Percentiles rank a stretch among this genome's conserved stretches.
These are phyloP conservation scores for Durotheca rogersii DNA, from an alignment of 495 filamentous ascomycete genomes.

Conservation along the genomic window DNA sequence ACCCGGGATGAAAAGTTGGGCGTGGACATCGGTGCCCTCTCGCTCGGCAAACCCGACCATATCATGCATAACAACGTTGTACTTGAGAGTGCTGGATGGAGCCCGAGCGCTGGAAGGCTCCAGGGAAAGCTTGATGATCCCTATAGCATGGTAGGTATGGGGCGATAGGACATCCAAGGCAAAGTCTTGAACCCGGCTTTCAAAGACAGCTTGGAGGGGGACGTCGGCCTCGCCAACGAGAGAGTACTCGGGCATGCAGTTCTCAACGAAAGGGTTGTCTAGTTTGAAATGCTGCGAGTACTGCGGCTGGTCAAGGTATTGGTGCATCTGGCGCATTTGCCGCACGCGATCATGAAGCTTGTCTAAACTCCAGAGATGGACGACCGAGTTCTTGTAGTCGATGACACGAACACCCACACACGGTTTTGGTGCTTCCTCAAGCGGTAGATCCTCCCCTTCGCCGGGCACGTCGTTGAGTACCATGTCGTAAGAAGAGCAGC, in stretches of 20 bases:
- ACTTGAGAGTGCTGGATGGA: slow-evolving; percentile 89
- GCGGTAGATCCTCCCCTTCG: slow-evolving; percentile 76
- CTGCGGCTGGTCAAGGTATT: slow-evolving; percentile 92
- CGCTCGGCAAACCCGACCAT: slow-evolving; percentile 94
- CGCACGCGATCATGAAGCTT: slow-evolving; percentile 86
- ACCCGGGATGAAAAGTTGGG: slow-evolving; percentile 91
- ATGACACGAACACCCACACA: slow-evolving; percentile 89
- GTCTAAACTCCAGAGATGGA: slow-evolving; percentile 92
- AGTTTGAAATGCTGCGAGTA: slow-evolving; percentile 80
- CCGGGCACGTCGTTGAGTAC: slow-evolving; percentile 90
- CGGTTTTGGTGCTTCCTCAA: slow-evolving; percentile 82
- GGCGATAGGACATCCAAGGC: slow-evolving; percentile 84
- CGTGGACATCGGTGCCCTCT: slow-evolving; percentile 93
- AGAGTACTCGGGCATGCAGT: slow-evolving; percentile 87
- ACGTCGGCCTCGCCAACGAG: slow-evolving; percentile 93
- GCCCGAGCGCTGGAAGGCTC: slow-evolving; percentile 94
- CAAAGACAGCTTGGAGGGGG: slow-evolving; percentile 89
- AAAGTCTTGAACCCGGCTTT: slow-evolving; percentile 93
- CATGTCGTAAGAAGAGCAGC: slow-evolving; percentile 93
- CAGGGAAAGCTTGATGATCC: slow-evolving; percentile 84
- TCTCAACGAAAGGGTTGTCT: slow-evolving; percentile 84
- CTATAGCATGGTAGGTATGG: slow-evolving; percentile 86
- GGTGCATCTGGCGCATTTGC: slow-evolving; percentile 93
- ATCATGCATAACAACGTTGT: slow-evolving; percentile 98
- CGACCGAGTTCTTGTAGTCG: slow-evolving; percentile 83